Evolutionary conservation across 2,329 filamentous ascomycete species (phyloP).

Genomic region (Sclerotinia trifoliorum): DNA sequence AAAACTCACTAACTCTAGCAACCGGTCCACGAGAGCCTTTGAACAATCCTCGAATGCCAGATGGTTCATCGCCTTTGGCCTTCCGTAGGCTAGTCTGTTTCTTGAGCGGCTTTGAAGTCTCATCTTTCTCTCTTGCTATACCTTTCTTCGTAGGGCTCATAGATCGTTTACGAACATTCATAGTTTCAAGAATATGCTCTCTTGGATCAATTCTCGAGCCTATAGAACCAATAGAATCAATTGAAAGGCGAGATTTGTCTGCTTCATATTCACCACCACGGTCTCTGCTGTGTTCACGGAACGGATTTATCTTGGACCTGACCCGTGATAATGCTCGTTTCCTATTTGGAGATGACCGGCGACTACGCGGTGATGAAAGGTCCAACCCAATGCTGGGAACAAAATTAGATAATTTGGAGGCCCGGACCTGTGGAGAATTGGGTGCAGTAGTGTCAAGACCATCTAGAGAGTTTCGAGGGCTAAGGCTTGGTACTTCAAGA

Average conservation of each 20-base stretch:
- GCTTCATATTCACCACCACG: slow-evolving; percentile 49
- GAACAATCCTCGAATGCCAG: slow-evolving; percentile 70
- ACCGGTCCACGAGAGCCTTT: slow-evolving; percentile 69
- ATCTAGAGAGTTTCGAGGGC: slow-evolving; percentile 44
- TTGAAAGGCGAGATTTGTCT: slow-evolving; percentile 14
- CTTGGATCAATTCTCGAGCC: slow-evolving; percentile 22
- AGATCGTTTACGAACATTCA: slow-evolving; percentile 31
- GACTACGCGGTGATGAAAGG: slow-evolving; percentile 61
- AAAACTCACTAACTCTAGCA: slow-evolving; percentile 58
- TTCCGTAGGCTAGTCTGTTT: slow-evolving; percentile 51
- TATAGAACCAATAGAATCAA: slow-evolving; percentile 22
- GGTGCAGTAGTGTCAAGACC: slow-evolving; percentile 46
- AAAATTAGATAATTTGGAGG: slow-evolving; percentile 34
- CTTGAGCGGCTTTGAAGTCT: slow-evolving; percentile 50
- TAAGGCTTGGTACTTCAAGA: slow-evolving; percentile 48
- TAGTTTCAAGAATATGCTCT: slow-evolving; percentile 33
- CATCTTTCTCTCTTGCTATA: slow-evolving; percentile 44
- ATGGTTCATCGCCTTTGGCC: slow-evolving; percentile 47
- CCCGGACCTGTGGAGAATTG: slow-evolving; percentile 36
- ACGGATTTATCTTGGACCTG: slow-evolving; percentile 42
- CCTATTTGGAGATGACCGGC: slow-evolving; percentile 61
- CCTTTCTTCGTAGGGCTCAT: slow-evolving; percentile 45
- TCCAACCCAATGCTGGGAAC: slow-evolving; percentile 61
- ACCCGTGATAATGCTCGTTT: slow-evolving; percentile 50
- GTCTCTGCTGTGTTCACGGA: slow-evolving; percentile 45